These are phyloP conservation scores for Leccinum disarticulatum DNA, from an alignment of 768 basidiomycete species.

Conservation along the genomic window DNA sequence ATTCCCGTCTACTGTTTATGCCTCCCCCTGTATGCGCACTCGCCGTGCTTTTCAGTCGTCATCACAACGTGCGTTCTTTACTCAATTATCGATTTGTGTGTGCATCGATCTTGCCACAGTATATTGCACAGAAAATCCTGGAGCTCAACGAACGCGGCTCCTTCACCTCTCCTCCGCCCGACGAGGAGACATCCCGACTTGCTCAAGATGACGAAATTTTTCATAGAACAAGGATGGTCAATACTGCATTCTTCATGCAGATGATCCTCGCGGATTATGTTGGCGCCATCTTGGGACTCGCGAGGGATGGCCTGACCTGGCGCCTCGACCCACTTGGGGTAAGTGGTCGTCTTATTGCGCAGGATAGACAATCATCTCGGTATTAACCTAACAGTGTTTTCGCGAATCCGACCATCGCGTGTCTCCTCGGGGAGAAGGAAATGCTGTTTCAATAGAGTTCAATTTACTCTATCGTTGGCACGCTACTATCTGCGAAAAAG, in stretches of 20 bases:
- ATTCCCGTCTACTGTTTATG: constrained; percentile 64
- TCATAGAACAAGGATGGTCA: constrained; percentile 69
- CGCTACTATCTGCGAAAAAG: constrained; percentile 52
- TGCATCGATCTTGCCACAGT: constrained; percentile 41
- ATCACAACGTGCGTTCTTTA: constrained; percentile 60
- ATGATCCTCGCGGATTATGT: constrained; percentile 74
- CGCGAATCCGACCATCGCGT: constrained; percentile 53
- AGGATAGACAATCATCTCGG: background rate
- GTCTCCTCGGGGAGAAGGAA: constrained; percentile 67
- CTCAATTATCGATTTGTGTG: background rate
- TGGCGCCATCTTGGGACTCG: constrained; percentile 68
- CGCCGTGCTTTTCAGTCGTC: constrained; percentile 65
- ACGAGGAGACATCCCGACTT: constrained; percentile 22
- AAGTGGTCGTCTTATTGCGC: background rate
- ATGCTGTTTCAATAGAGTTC: constrained; percentile 77
- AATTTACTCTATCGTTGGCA: constrained; percentile 65
- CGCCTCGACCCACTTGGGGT: constrained; percentile 68
- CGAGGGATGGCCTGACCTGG: constrained; percentile 64
- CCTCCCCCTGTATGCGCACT: constrained; percentile 70
- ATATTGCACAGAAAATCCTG: constrained; percentile 63
- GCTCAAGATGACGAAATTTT: constrained; percentile 78
- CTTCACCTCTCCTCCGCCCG: constrained; percentile 32
- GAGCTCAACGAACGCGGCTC: constrained; percentile 65
- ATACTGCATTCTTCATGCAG: constrained; percentile 70
- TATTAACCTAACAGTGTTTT: constrained; percentile 38